Base-by-base conservation (phyloP, 73 alveolate genomes). In the Durusdinium trenchii region DNA sequence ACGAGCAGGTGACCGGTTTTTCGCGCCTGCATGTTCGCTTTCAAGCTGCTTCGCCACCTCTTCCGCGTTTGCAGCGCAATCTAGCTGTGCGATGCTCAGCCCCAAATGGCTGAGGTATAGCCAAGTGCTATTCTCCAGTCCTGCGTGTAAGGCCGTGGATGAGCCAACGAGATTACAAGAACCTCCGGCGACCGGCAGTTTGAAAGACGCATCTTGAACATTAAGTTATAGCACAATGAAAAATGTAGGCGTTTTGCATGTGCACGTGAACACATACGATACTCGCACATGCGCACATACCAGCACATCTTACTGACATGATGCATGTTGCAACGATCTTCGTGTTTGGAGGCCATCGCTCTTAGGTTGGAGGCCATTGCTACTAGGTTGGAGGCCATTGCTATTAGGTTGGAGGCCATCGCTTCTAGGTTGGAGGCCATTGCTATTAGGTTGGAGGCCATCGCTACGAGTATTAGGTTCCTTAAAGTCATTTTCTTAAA, bases 71-170 rank as follows among this genome's bases (percentile, higher is more conserved):
- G 81, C 81, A 30, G 98, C 45, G 89, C 98, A 91, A 51, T 91
- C 98, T 78, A 91, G 75, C 98, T 71, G 87, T 18, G 75, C 98
- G 28, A 91, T 91, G 79, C 98, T 69, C 54, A 91, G 51, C 40
- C 98, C 98, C 75, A 91, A 76, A 76, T 91, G 98, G 89, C 78
- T 67, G 47, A 91, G 98, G 45, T 32, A 91, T 38, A 91, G 89
- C 98, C 87, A 67, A 35, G 87, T 35, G 89, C 98, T 69, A 54
- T 91, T 91, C 89, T 67, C 78, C 67, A 91, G 89, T 32, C 98
- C 98, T 91, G 86, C 71, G 40, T 23, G 57, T 36, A 42, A 42
- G n/a, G 62, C 40, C 12, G 52, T n/a, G 46, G 43, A 20, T 16
- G 18, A 40, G 43, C 64, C 1, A 36, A 32, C 67, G 20, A 62